These are phyloP conservation scores for Penicillium hesseltinei DNA, from an alignment of 2,329 filamentous ascomycete genomes.

Conservation along the genomic window DNA sequence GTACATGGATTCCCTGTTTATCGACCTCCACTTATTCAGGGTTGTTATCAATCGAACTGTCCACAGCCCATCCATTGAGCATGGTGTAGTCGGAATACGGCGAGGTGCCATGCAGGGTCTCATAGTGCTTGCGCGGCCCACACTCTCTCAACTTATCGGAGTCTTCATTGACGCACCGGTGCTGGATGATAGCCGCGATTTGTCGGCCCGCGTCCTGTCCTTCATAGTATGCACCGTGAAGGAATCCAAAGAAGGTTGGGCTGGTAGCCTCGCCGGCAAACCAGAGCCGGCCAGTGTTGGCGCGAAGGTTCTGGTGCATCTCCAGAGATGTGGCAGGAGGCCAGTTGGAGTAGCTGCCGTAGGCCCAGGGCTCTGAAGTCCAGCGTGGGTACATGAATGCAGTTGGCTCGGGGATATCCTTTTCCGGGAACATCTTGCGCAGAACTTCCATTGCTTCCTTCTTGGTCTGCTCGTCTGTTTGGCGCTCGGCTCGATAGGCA, in stretches of 20 bases:
- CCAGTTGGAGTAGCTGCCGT: constrained; percentile 68
- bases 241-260: constrained; percentile 63
- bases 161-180: constrained; percentile 19
- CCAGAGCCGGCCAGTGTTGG: constrained; percentile 61
- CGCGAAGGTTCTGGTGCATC: constrained; percentile 65
- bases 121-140: constrained; percentile 28
- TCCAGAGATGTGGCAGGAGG: constrained; percentile 62
- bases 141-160: constrained; percentile 18
- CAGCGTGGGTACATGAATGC: constrained; percentile 63
- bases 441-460: constrained; percentile 58
- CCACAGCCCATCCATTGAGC: constrained; percentile 32
- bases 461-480: constrained; percentile 58
- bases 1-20: neutral
- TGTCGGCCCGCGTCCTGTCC: constrained; percentile 50
- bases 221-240: constrained; percentile 63
- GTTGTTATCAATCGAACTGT: constrained; percentile 29
- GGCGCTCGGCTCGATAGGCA: constrained; percentile 58
- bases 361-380: constrained; percentile 51
- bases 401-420: constrained; percentile 57
- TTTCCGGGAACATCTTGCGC: constrained; percentile 60
- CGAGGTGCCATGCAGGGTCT: constrained; percentile 31
- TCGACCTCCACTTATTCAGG: constrained; percentile 9
- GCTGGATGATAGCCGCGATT: constrained; percentile 28
- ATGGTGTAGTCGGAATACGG: constrained; percentile 28
- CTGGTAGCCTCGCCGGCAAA: constrained; percentile 66